Evolutionary conservation across 805 yeast genomes (phyloP).

Genomic region (Yueomyces sp.): DNA sequence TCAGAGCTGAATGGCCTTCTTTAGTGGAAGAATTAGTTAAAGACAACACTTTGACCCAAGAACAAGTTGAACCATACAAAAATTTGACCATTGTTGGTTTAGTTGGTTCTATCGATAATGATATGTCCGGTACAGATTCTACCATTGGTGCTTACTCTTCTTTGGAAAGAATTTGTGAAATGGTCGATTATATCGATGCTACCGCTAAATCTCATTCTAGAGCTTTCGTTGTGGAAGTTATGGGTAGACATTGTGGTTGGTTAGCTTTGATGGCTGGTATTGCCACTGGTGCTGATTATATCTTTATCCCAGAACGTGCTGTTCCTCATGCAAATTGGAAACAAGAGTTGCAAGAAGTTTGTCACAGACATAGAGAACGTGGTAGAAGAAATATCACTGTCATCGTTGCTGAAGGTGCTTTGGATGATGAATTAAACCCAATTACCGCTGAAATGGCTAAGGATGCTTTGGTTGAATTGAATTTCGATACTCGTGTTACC

Average conservation of each 20-base stretch:
- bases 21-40: conserved; percentile 58
- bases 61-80: conserved; percentile 47
- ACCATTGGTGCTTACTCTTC: conserved; percentile 96
- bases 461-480: conserved; percentile 68
- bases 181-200: conserved; percentile 93
- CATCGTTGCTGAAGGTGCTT: conserved; percentile 97
- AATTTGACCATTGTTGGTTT: conserved; percentile 80
- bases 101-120: conserved; percentile 96
- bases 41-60: conserved; percentile 41
- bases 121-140: conserved; percentile 93
- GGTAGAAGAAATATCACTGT: conserved; percentile 94
- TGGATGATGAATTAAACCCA: conserved; percentile 66
- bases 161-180: conserved; percentile 80
- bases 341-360: conserved; percentile 62
- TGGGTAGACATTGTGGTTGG: conserved; percentile 99
- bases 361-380: conserved; percentile 62
- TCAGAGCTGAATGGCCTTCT: conserved; percentile 91
- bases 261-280: conserved; percentile 94
- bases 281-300: conserved; percentile 90
- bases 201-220: conserved; percentile 95
- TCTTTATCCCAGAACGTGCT: conserved; percentile 90
- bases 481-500: conserved; percentile 89
- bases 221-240: conserved; percentile 95
- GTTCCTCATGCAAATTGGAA: conserved; percentile 66
- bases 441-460: conserved; percentile 72